Conservation (phyloP, 768 basidiomycete species). For the Rhizopogon sp. region DNA sequence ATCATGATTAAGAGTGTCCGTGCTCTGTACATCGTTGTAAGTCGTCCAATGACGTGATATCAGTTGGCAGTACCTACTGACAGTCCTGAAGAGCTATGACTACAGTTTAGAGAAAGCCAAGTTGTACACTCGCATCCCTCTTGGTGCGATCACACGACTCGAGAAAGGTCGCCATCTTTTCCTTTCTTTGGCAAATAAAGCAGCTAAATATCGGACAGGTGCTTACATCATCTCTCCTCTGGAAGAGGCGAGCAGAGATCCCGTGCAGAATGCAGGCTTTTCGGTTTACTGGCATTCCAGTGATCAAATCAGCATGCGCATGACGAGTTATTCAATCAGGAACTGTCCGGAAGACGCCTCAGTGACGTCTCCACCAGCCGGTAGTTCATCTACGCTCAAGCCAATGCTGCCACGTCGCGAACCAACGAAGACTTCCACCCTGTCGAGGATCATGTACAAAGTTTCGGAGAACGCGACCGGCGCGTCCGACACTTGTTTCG, state of each 20-base stretch:
- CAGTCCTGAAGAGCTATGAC: constrained; percentile 65
- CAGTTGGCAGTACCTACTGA: background rate
- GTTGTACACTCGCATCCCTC: constrained; percentile 82
- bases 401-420: background rate
- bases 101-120: constrained; percentile 91
- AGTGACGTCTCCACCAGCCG: background rate
- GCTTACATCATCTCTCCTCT: constrained; percentile 92
- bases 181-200: background rate
- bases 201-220: constrained; percentile 40
- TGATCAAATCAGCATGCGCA: constrained; percentile 62
- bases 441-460: constrained; percentile 33
- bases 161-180: constrained; percentile 55
- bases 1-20: constrained; percentile 22
- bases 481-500: constrained; percentile 43
- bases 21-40: constrained; percentile 77
- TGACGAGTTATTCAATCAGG: constrained; percentile 81
- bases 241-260: constrained; percentile 88
- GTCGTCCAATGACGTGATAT: constrained; percentile 16
- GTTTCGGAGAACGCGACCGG: constrained; percentile 30
- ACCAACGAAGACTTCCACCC: constrained; percentile 6
- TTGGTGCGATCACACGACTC: constrained; percentile 72
- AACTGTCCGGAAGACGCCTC: constrained; percentile 47
- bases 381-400: background rate
- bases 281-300: constrained; percentile 71
- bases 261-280: constrained; percentile 86